phyloP scores from a whole-genome alignment of 495 filamentous ascomycete species.

The Aspergillus olivimuriae region DNA sequence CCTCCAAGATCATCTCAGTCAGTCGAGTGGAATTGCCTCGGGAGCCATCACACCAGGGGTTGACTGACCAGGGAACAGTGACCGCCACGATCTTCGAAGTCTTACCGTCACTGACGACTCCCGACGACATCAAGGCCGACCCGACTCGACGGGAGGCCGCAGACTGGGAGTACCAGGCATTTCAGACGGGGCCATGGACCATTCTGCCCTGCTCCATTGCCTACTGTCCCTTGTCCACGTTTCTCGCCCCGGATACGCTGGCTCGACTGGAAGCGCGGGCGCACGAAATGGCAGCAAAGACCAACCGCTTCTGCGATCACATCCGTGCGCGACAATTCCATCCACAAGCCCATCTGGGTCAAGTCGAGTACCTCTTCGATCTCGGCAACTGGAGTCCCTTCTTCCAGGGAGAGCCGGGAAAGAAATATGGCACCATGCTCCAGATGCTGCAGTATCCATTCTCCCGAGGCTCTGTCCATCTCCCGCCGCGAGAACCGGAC shows the following conservation, averaged over 20 bases:
- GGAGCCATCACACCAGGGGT: conserved; percentile 28
- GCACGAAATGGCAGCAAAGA: background rate
- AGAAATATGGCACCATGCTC: conserved; percentile 46
- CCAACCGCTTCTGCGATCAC: conserved; percentile 2
- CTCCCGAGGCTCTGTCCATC: conserved; percentile 42
- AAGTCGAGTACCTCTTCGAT: conserved; percentile 47
- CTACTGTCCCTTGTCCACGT: conserved; percentile 38
- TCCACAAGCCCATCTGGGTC: conserved; percentile 27
- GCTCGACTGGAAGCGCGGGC: conserved; percentile 3
- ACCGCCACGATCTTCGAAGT: conserved; percentile 43
- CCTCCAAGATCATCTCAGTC: conserved; percentile 51
- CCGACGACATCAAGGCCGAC: conserved; percentile 36
- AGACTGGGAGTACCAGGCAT: conserved; percentile 24
- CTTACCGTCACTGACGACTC: conserved; percentile 26
- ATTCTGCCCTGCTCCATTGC: conserved; percentile 34
- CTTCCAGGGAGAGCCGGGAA: conserved; percentile 30
- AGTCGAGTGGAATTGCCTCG: conserved; percentile 30
- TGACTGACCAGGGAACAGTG: conserved; percentile 27
- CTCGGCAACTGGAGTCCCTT: conserved; percentile 43
- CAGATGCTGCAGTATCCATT: conserved; percentile 51
- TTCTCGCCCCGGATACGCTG: conserved; percentile 20
- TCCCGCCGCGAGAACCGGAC: conserved; percentile 15
- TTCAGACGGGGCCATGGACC: conserved; percentile 28
- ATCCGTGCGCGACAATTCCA: conserved; percentile 24
- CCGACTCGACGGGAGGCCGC: conserved; percentile 24